A percentile compares a stretch with the other conserved stretches of the same genome.
Evolutionary conservation across 1,139 yeast genomes (phyloP).

Genomic region (Blastobotrys illinoisensis): DNA sequence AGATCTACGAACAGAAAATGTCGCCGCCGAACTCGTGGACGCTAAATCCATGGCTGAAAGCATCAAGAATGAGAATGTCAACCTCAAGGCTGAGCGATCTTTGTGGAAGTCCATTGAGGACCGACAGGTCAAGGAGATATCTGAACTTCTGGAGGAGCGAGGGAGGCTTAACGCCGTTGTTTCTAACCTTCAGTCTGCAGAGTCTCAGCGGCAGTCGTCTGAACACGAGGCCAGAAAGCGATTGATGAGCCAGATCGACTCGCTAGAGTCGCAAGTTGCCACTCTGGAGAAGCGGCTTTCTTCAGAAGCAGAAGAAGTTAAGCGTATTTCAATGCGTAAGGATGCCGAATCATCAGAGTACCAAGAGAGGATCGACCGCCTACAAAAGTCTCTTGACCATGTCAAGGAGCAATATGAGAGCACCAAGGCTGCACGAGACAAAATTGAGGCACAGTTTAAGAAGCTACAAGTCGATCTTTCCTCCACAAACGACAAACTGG

Average conservation of each 20-base stretch:
- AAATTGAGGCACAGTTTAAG: constrained; percentile 30
- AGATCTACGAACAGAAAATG: constrained; percentile 53
- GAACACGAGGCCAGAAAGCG: constrained; percentile 48
- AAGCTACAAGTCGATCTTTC: constrained; percentile 35
- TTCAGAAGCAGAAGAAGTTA: constrained; percentile 39
- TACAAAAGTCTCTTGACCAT: constrained; percentile 44
- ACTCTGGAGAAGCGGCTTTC: constrained; percentile 45
- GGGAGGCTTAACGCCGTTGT: constrained; percentile 54
- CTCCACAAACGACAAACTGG: constrained; percentile 36
- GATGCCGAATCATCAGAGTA: constrained; percentile 42
- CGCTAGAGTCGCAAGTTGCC: constrained; percentile 45
- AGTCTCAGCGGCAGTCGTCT: constrained; percentile 56
- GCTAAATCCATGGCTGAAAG: constrained; percentile 38
- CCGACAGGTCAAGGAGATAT: constrained; percentile 51
- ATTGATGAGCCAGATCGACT: constrained; percentile 45
- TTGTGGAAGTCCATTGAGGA: constrained; percentile 47
- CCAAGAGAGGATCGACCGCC: constrained; percentile 59
- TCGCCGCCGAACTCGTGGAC: constrained; percentile 48
- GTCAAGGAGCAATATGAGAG: constrained; percentile 40
- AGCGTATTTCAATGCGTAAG: constrained; percentile 20
- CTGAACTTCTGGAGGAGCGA: constrained; percentile 53
- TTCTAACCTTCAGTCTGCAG: constrained; percentile 55
- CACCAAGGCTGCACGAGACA: constrained; percentile 38
- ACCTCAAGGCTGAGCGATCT: constrained; percentile 51
- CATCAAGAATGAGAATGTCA: constrained; percentile 42